Conservation (phyloP, 108 stramenopile genomes). For the Seminavis robusta region DNA sequence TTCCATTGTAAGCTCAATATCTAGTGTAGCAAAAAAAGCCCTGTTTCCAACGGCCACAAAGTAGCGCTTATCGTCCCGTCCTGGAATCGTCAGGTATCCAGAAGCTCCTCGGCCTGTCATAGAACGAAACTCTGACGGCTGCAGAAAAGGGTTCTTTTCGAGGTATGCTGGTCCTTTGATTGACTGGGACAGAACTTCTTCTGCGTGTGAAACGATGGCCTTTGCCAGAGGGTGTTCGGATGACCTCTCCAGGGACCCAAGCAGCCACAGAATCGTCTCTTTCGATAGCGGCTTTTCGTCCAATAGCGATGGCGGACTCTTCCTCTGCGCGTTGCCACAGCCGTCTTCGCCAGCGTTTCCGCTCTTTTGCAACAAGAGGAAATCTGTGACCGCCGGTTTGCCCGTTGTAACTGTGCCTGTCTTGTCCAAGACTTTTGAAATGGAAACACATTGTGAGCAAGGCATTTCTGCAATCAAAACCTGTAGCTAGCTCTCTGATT, state of each 20-base stretch:
- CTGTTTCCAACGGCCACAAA: slow-evolving; percentile 82
- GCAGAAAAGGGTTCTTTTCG: slow-evolving; percentile 23
- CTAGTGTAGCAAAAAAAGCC: slow-evolving; percentile 43
- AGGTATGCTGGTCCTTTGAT: slow-evolving; percentile 3
- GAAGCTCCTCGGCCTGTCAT: slow-evolving; percentile 77
- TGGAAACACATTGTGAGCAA: background rate
- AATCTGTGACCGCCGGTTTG: slow-evolving; percentile 71
- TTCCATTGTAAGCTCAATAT: slow-evolving; percentile 51
- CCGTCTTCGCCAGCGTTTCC: slow-evolving; percentile 29
- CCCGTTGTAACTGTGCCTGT: slow-evolving; percentile 97
- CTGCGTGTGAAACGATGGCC: slow-evolving; percentile 56
- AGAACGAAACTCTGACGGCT: slow-evolving; percentile 40
- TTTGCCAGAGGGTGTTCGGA: slow-evolving; percentile 83
- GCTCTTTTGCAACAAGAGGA: slow-evolving; percentile 43
- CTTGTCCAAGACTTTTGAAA: slow-evolving; percentile 91
- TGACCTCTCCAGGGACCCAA: slow-evolving; percentile 75
- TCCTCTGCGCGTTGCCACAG: too few species aligned
- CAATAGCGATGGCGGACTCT: too few species aligned
- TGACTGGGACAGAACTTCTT: slow-evolving; percentile 32
- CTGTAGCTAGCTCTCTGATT: too few species aligned
- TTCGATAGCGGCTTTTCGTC: too few species aligned
- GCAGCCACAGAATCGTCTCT: slow-evolving; percentile 47
- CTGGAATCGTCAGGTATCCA: slow-evolving; percentile 45
- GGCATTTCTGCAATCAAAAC: too few species aligned
- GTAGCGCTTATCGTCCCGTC: too few species aligned